Conservation (phyloP, 805 yeast species). For the Yarrowia hollandica region DNA sequence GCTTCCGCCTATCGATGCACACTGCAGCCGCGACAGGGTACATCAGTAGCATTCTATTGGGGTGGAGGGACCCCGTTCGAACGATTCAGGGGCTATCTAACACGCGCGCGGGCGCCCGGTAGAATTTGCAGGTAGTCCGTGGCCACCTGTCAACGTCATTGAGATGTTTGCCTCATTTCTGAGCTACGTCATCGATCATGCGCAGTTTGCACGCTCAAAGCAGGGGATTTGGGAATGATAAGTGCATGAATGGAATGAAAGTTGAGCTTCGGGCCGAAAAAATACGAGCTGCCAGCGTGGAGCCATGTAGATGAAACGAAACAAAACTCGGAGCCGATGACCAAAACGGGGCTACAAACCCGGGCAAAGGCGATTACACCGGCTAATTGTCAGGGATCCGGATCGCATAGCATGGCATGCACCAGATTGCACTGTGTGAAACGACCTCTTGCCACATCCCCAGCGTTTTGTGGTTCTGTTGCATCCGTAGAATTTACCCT, state of each 20-base stretch:
- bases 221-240: conserved; percentile 19
- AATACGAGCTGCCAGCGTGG: background rate
- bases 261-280: background rate
- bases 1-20: background rate
- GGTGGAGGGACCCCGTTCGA: background rate
- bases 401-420: too few relatives aligned
- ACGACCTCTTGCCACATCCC: background rate
- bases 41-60: background rate
- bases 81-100: background rate
- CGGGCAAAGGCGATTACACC: background rate
- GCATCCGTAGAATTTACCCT: too few relatives aligned
- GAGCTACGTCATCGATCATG: background rate
- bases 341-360: background rate
- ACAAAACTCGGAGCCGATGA: background rate
- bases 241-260: background rate
- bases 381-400: background rate
- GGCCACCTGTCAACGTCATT: too few relatives aligned
- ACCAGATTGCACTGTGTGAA: too few relatives aligned
- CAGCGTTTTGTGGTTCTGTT: too few relatives aligned
- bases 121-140: too few relatives aligned
- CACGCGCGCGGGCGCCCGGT: too few relatives aligned
- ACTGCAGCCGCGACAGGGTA: background rate
- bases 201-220: background rate
- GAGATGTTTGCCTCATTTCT: too few relatives aligned
- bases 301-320: background rate